Base-by-base conservation (phyloP, 2,329 filamentous ascomycete species). In the Arthrinium puccinioides region DNA sequence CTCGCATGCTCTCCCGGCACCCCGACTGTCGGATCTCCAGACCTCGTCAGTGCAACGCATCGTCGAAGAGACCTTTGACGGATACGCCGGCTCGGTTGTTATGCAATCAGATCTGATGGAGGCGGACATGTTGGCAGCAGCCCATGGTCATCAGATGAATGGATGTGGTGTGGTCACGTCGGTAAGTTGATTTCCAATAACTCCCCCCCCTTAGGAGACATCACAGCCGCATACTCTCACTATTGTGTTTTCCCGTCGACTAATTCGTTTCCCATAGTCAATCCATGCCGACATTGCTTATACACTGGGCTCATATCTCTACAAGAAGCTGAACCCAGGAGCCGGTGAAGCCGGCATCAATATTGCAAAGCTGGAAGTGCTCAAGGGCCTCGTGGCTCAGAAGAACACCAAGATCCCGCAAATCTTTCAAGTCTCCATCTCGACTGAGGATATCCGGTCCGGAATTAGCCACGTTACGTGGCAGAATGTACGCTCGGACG, bases 241-340 rank as follows among this genome's bases (percentile, higher is more conserved):
- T 15, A 23, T 11, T 38, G 14, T 35, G 18, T n/a, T n/a, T n/a
- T n/a, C n/a, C n/a, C n/a, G n/a, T n/a, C n/a, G n/a, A n/a, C n/a
- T 33, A 37, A 21, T 52, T 9, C 32, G 23, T 28, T 11, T 19
- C 23, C 13, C 13, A 16, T 24, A 48, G 44, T 62, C 59, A 7
- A 48, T 79, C 19, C 76, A 80, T 44, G 74, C 72, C 9, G 78
- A 83, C 44, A 78, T 81, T 61, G 75, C 73, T 9, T 68, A 75
- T 57, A 82, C 79, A 4, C 60, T 80, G 18, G 70, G 68, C 37
- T 69, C 78, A 47, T 81, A 83, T 51, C 63, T 76, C 14, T 71
- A 67, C 56, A 69, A 69, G 52, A 58, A 72, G 47, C 54, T 73
- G 36, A 61, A 65, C 23, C 69, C 60, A 28, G 60, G 66, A 18